Evolutionary conservation across 179 eudicot genomes (phyloP).

Genomic region (Drosera spatulata): DNA sequence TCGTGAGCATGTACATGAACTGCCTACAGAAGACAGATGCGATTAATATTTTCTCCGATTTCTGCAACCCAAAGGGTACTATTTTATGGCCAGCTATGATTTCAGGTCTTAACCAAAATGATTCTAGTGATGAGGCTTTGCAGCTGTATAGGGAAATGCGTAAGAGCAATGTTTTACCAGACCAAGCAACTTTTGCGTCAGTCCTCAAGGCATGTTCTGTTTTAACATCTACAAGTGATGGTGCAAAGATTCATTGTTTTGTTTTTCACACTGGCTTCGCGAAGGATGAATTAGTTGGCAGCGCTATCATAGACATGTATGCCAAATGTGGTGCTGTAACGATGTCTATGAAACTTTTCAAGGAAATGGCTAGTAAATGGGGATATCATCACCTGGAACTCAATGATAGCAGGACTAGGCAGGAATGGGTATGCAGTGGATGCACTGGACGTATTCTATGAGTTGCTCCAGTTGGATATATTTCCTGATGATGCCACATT

Average conservation of each 20-base stretch:
- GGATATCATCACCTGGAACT: constrained; percentile 83
- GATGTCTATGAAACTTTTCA: constrained; percentile 60
- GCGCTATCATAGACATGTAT: constrained; percentile 90
- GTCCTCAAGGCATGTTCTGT: constrained; percentile 67
- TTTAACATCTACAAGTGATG: constrained; percentile 52
- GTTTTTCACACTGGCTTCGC: constrained; percentile 50
- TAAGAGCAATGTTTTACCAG: constrained; percentile 42
- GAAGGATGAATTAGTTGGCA: constrained; percentile 56
- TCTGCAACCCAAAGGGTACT: constrained; percentile 47
- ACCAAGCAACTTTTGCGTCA: constrained; percentile 87
- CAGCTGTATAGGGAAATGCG: constrained; percentile 58
- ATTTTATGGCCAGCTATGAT: constrained; percentile 81
- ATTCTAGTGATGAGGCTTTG: constrained; percentile 47
- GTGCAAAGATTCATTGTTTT: constrained; percentile 57
- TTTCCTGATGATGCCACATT: constrained; percentile 82
- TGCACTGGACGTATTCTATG: constrained; percentile 49
- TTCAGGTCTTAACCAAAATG: constrained; percentile 68
- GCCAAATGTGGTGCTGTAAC: constrained; percentile 80
- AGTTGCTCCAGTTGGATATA: constrained; percentile 40
- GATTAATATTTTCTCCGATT: constrained; percentile 41
- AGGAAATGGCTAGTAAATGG: constrained; percentile 42
- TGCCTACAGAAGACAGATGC: constrained; percentile 37
- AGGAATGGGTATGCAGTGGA: constrained; percentile 75
- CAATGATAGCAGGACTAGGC: constrained; percentile 78
- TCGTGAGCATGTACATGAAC: constrained; percentile 63